These are phyloP conservation scores for Meyerozyma guilliermondii DNA, from an alignment of 1,139 yeast species.

Conservation along the genomic window DNA sequence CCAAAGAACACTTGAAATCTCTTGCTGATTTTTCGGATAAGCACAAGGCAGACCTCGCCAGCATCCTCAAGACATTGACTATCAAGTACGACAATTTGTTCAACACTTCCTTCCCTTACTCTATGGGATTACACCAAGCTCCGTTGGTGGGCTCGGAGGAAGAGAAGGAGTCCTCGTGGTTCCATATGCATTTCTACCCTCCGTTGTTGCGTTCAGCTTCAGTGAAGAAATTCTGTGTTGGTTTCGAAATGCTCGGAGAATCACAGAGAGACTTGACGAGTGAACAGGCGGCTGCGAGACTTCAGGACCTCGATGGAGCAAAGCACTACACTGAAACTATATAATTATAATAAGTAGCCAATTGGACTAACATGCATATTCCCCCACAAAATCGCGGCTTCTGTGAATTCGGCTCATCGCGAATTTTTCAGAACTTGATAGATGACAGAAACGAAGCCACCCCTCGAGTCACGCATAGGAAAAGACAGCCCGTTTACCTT, in stretches of 20 bases:
- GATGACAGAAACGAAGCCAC: constrained; percentile 16
- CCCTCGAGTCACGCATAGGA: constrained; percentile 58
- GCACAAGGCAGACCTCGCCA: constrained; percentile 55
- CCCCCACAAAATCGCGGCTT: background rate
- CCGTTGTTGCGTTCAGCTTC: constrained; percentile 73
- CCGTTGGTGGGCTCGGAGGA: constrained; percentile 43
- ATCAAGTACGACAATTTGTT: constrained; percentile 69
- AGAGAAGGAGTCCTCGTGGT: constrained; percentile 47
- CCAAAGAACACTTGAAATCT: constrained; percentile 52
- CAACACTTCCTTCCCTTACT: constrained; percentile 68
- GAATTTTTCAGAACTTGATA: background rate
- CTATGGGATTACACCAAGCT: constrained; percentile 79
- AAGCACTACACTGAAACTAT: constrained; percentile 25
- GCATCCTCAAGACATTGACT: constrained; percentile 49
- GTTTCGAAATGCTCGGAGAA: constrained; percentile 75
- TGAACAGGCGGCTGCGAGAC: constrained; percentile 64
- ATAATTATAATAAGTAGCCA: background rate
- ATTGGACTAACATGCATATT: background rate
- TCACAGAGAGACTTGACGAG: constrained; percentile 76
- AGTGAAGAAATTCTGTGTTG: constrained; percentile 71
- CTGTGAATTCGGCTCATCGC: background rate
- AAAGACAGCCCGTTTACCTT: constrained; percentile 88
- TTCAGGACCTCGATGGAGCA: constrained; percentile 41
- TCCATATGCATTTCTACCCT: constrained; percentile 77
- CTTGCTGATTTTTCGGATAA: constrained; percentile 44